Base-by-base conservation (phyloP, 768 basidiomycete species). In the Piloderma croceum region DNA sequence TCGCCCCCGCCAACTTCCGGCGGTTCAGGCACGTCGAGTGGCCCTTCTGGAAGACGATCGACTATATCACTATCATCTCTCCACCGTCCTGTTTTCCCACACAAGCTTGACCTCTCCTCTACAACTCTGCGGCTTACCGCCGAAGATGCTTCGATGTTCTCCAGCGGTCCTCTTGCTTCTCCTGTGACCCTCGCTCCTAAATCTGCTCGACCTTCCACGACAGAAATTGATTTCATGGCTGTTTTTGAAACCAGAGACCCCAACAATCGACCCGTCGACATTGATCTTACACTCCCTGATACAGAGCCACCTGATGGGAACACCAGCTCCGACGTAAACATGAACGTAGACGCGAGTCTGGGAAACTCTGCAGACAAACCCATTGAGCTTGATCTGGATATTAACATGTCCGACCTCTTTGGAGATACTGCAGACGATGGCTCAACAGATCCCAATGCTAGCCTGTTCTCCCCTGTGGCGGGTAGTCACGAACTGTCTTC, bases 151-250 rank as follows among this genome's bases (percentile, higher is more conserved):
- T 63, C 73, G 5, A 54, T 77, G 40, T 81, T 75, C 35, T 62
- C 73, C 1, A 78, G 71, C 34, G 79, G 80, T 2, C n/a, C n/a
- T n/a, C 64, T 87, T 34, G 70, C 81, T 21, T 89, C 86, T 5
- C 88, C 88, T 6, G 87, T 90, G 23, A 85, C 81, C 4, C 72
- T 90, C 25, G 88, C 85, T 1, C 88, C 88, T 2, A 83, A 79
- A 52, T 86, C 88, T 5, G 83, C 83, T 34, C 75, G 82, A 3
- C 70, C 81, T 1, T 58, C 71, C 39, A 78, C 81, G 15, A 50
- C 53, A 36, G 72, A 79, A 38, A 69, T 76, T 19, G 82, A 85
- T 31, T 59, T 85, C 21, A 78, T 87, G 70, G 77, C 77, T 3
- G 27, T 19, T 3, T 73, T 81, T 43, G 70, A 70, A 6, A 59